Percentiles rank a stretch among this genome's conserved stretches.
phyloP scores from a whole-genome alignment of 495 filamentous ascomycete species.

The Endocarpon pusillum region DNA sequence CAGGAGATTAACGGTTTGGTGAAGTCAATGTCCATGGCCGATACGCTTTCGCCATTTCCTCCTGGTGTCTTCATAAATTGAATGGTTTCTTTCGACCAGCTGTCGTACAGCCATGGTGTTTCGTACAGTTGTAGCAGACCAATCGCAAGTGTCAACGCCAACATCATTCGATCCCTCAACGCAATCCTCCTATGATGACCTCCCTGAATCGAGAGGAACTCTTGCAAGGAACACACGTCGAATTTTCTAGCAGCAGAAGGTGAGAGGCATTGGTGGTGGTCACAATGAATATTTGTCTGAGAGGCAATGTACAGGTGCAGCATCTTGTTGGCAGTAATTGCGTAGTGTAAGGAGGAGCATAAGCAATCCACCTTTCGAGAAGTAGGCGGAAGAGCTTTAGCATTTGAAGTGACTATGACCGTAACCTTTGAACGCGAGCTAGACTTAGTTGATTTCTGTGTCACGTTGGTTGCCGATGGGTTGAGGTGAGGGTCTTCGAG shows the following conservation, averaged over 20 bases:
- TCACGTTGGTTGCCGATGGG: background rate
- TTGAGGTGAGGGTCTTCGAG: background rate
- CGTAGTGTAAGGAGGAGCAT: background rate
- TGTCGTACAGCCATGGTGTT: constrained; percentile 4
- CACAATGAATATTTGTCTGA: constrained; percentile 1
- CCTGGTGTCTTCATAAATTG: constrained; percentile 2
- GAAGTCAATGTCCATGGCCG: background rate
- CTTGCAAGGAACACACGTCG: background rate
- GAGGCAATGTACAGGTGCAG: background rate
- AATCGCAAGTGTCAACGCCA: constrained; percentile 5
- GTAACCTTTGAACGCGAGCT: no score
- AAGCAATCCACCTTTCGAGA: no score
- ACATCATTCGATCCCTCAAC: background rate
- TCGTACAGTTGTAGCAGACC: constrained; percentile 4
- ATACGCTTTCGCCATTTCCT: no score
- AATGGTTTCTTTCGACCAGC: constrained; percentile 4
- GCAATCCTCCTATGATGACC: no score
- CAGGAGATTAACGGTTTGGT: background rate
- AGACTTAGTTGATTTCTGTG: background rate
- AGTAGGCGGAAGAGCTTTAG: no score
- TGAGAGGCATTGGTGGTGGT: background rate
- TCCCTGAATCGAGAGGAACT: background rate
- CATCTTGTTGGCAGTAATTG: background rate
- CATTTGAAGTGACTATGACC: no score
- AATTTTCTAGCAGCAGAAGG: no score